Evolutionary conservation across 257 asterid genomes (phyloP).

Genomic region (Thymus quinquecostatus): DNA sequence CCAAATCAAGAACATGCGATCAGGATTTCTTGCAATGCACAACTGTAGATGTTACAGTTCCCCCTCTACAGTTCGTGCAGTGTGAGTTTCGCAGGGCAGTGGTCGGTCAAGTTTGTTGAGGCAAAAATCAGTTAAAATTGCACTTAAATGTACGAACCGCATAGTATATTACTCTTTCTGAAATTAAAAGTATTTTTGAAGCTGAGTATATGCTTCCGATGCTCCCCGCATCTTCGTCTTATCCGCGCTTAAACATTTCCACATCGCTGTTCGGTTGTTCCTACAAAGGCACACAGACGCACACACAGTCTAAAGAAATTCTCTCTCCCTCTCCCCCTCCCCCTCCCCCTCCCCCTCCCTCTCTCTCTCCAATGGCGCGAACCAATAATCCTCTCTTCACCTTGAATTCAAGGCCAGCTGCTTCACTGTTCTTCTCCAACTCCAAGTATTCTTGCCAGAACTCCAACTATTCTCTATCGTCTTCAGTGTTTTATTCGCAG

Average conservation of each 20-base stretch:
- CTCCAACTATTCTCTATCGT: slow-evolving; percentile 38
- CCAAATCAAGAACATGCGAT: slow-evolving; percentile 33
- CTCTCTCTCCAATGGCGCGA: slow-evolving; percentile 59
- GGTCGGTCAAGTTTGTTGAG: background rate
- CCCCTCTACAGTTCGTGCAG: slow-evolving; percentile 26
- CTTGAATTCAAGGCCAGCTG: slow-evolving; percentile 42
- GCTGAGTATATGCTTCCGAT: slow-evolving; percentile 65
- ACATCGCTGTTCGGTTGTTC: slow-evolving; percentile 10
- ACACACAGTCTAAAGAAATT: slow-evolving; percentile 18
- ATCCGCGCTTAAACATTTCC: slow-evolving; percentile 41
- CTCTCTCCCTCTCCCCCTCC: slow-evolving; percentile 27
- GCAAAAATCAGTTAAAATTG: background rate
- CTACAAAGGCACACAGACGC: slow-evolving; percentile 24
- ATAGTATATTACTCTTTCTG: background rate
- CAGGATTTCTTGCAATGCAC: slow-evolving; percentile 32
- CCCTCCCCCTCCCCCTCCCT: slow-evolving; percentile 27
- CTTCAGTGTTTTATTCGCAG: slow-evolving; percentile 35
- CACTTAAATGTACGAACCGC: slow-evolving; percentile 9
- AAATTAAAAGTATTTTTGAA: slow-evolving; percentile 3
- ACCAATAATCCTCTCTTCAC: slow-evolving; percentile 41
- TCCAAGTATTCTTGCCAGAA: slow-evolving; percentile 31
- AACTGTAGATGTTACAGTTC: slow-evolving; percentile 17
- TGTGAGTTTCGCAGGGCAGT: slow-evolving; percentile 14
- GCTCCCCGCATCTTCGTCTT: slow-evolving; percentile 56
- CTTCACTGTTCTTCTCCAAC: slow-evolving; percentile 35